A percentile compares a stretch with the other conserved stretches of the same genome.
Conservation (phyloP, 306 rosid species). For the Pterocarpus macrocarpus region DNA sequence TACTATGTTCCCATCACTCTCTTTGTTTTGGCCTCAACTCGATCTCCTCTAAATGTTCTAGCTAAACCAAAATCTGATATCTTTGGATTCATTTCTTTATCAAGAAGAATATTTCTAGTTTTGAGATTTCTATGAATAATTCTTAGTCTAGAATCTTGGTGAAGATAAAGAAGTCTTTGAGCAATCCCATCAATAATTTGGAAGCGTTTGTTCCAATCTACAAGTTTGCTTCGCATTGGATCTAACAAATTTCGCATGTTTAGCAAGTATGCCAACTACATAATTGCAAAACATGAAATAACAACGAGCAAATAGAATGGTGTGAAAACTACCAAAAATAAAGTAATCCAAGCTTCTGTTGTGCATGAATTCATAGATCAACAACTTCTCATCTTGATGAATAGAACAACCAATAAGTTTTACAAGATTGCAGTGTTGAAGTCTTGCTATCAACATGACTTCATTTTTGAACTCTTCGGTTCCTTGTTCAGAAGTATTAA, state of each 20-base stretch:
- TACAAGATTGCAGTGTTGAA: not conserved
- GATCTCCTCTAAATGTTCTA: not conserved
- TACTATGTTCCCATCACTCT: constrained; percentile 13
- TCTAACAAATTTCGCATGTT: not conserved
- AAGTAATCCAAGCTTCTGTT: constrained; percentile 19
- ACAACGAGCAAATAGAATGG: not conserved
- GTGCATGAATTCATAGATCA: constrained; percentile 21
- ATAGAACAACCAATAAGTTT: constrained; percentile 10
- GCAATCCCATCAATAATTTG: constrained; percentile 3
- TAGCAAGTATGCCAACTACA: not conserved
- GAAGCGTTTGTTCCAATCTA: not conserved
- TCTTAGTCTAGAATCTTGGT: not conserved
- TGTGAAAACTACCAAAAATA: not conserved
- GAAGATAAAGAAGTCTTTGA: not conserved
- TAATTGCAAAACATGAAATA: not conserved
- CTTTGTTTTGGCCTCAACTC: constrained; percentile 6
- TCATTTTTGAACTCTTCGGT: not conserved
- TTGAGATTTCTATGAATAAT: not conserved
- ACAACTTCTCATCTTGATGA: not conserved
- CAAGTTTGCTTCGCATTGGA: not conserved
- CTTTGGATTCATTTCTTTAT: constrained; percentile 10
- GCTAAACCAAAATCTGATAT: constrained; percentile 26
- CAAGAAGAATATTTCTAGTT: constrained; percentile 22
- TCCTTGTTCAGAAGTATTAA: not conserved
- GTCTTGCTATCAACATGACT: constrained; percentile 5